These are phyloP conservation scores for Alternaria sp. DNA, from an alignment of 2,329 filamentous ascomycete species.

Conservation along the genomic window DNA sequence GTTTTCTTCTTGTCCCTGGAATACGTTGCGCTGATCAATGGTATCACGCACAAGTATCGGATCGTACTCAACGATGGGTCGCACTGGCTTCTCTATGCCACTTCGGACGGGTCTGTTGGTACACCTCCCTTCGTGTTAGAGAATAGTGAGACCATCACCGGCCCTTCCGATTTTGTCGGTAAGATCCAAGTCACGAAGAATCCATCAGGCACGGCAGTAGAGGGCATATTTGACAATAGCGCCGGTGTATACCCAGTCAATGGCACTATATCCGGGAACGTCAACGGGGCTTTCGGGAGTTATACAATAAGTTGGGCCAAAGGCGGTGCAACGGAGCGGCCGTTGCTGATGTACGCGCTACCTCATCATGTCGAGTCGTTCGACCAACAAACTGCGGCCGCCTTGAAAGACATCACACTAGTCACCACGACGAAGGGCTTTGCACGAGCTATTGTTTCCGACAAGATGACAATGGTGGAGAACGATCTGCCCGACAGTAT, in stretches of 20 bases:
- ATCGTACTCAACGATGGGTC: constrained; percentile 59
- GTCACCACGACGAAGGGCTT: constrained; percentile 86
- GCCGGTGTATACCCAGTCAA: constrained; percentile 77
- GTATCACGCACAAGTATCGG: constrained; percentile 49
- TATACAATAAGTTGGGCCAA: constrained; percentile 79
- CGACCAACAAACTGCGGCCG: constrained; percentile 60
- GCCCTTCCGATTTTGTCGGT: constrained; percentile 73
- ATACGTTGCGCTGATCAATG: constrained; percentile 32
- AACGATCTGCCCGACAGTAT: constrained; percentile 70
- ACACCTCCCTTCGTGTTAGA: constrained; percentile 72
- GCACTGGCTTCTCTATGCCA: constrained; percentile 81
- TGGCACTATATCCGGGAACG: constrained; percentile 58
- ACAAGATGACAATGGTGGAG: constrained; percentile 73
- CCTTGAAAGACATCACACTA: constrained; percentile 63
- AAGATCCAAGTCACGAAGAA: constrained; percentile 85
- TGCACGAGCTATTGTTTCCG: constrained; percentile 67
- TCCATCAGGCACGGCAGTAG: constrained; percentile 59
- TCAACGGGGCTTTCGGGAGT: constrained; percentile 59
- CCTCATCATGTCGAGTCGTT: constrained; percentile 87
- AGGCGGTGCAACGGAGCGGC: constrained; percentile 63
- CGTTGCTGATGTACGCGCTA: constrained; percentile 84
- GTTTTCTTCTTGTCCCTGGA: constrained; percentile 75
- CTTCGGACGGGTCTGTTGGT: constrained; percentile 59
- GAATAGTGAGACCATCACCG: constrained; percentile 70
- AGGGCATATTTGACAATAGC: constrained; percentile 76